phyloP scores from a whole-genome alignment of 169 alveolate genomes.

The Eimeria maxima region DNA sequence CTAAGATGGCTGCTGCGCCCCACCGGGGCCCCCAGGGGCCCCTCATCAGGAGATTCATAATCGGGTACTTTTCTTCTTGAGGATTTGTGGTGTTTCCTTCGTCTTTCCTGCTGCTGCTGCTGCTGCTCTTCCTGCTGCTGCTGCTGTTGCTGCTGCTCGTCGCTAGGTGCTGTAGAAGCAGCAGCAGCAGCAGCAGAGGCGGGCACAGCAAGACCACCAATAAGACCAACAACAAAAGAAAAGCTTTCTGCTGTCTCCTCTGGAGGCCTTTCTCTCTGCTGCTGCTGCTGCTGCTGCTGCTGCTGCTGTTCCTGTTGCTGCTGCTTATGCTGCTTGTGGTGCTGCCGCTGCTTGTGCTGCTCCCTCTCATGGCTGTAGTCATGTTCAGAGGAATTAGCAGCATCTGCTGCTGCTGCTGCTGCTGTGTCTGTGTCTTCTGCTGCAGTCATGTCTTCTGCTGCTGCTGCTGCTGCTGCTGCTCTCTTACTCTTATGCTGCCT shows the following conservation, averaged over 20 bases:
- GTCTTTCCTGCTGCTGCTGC: constrained; percentile 42
- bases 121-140: constrained; percentile 18
- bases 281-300: constrained; percentile 16
- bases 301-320: neutral
- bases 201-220: constrained; percentile 67
- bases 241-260: constrained; percentile 25
- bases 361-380: neutral
- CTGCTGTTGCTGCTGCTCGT: constrained; percentile 26
- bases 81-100: neutral
- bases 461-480: too few relatives aligned
- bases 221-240: constrained; percentile 44
- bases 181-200: constrained; percentile 50
- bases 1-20: neutral
- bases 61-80: neutral
- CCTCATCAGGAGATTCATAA: neutral
- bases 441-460: too few relatives aligned
- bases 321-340: neutral
- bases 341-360: neutral
- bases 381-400: neutral
- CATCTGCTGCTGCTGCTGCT: constrained; percentile 30
- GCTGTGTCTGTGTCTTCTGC: neutral
- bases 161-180: neutral
- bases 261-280: neutral
- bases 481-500: neutral
- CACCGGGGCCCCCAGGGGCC: neutral